Evolutionary conservation across 352 stramenopile species (phyloP), one percentile per base, ranked within the genome.

Genomic region (Pythium volutum): DNA sequence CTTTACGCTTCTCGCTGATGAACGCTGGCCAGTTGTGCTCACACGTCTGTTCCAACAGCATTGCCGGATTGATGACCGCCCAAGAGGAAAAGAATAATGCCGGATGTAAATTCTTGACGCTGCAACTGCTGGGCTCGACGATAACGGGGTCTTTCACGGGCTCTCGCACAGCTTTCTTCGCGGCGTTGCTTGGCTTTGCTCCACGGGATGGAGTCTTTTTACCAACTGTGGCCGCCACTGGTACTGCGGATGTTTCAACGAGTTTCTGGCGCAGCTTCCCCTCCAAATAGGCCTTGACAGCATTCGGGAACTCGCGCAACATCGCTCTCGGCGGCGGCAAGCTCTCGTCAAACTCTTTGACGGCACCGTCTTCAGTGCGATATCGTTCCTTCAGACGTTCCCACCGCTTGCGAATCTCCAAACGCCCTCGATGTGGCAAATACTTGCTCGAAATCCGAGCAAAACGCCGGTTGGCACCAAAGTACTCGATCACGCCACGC

Each of bases 61-160:
- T 77, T 10, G 69, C 71, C 6, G 86, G 86, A 31, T 73, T 83
- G 27, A 89, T 85, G 27, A 93, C 73, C 0, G 86, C 86, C 86
- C 86, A 95, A 9, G 81, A 90, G 20, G 86, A 87, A 67, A 91
- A 95, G 66, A 95, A 95, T 8, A 95, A 69, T 29, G 84, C 78
- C 6, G 86, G 86, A 23, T 95, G 86, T 22, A 95, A 55, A 36
- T 89, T 81, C 55, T 93, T 92, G 2, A 51, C 42, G 27, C 59
- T 61, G 56, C 84, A 93, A 4, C 45, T 62, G 45, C 16, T 36
- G 2, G 27, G 7, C 22, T 50, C 53, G 39, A 48, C 41, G 4
- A 18, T 10, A 31, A 33, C n/a, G 43, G 18, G 31, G 18, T 45
- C 12, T 9, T 41, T 39, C 9, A 18, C 15, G 14, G 48, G 23